Evolutionary conservation across 2,329 filamentous ascomycete genomes (phyloP), one percentile per base, ranked within the genome.

Genomic region (Diaporthe caulivora): DNA sequence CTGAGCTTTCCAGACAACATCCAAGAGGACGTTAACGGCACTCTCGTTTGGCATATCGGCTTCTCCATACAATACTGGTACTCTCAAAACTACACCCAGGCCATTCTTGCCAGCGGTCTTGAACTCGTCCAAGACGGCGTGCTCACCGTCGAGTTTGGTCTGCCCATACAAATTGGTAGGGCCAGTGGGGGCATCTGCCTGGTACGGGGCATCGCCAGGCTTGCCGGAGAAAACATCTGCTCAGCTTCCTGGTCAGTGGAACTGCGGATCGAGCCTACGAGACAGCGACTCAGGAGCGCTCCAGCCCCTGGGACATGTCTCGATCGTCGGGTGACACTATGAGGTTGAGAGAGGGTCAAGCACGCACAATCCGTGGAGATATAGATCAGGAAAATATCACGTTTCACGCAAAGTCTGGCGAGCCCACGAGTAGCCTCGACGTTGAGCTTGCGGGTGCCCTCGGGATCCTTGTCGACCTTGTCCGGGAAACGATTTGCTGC

Each of bases 401-500:
- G 89, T 37, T 86, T 80, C 1, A 91, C 88, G 69, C 93, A 92
- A n/a, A 91, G 86, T 53, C 86, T 82, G 13, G 94, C 94, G 17
- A 98, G 89, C 11, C 84, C 83, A 62, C 86, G 84, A 60, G 94
- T 93, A 2, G 94, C 93, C 3, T 90, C 87, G 17, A 96, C 90
- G 79, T 97, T 97, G 78, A 97, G 86, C 24, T 88, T 88, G 74
- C 89, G 89, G 3, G 95, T 94, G 70, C 91, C 93, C 74, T 92
- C 89, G 3, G 95, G 95, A 81, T 98, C 91, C 76, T 90, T 89
- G 78, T 95, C 93, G 79, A 95, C 96, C 80, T 93, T 93, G 83
- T 98, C 95, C 2, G 95, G 95, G 79, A 93, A 97, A 75, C 94
- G 91, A 82, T 97, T 95, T 58, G 95, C 95, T 53, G 95, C 95